Conservation (phyloP, 495 filamentous ascomycete genomes). For the Aspergillus haitiensis region DNA sequence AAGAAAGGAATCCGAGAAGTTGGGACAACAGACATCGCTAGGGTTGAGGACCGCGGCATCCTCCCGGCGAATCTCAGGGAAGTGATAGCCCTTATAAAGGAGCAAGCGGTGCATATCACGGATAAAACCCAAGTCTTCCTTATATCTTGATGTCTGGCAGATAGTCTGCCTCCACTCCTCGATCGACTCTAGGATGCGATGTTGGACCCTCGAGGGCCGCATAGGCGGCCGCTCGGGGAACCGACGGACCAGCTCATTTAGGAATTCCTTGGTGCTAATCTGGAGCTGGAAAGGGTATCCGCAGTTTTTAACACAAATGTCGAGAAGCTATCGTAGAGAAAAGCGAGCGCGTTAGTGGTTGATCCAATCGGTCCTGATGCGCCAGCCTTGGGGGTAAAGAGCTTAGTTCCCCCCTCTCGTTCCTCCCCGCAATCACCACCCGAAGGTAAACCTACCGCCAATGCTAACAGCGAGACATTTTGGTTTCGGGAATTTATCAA, state of each 20-base stretch:
- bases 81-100: slow-evolving; percentile 94
- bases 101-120: slow-evolving; percentile 96
- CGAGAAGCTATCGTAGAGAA: slow-evolving; percentile 67
- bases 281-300: slow-evolving; percentile 98
- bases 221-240: slow-evolving; percentile 93
- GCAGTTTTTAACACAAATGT: slow-evolving; percentile 99
- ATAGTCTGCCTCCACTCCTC: slow-evolving; percentile 99
- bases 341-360: slow-evolving; percentile 31
- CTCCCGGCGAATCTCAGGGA: slow-evolving; percentile 86
- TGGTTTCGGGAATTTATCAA: slow-evolving; percentile 95
- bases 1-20: slow-evolving; percentile 11
- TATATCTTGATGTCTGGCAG: slow-evolving; percentile 95
- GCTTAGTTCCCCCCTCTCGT: neutral
- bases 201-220: slow-evolving; percentile 81
- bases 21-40: slow-evolving; percentile 72
- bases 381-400: neutral
- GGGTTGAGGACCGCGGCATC: slow-evolving; percentile 97
- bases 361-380: slow-evolving; percentile 3
- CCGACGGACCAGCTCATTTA: slow-evolving; percentile 94
- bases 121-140: slow-evolving; percentile 94
- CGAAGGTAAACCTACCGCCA: slow-evolving; percentile 54
- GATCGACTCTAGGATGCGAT: slow-evolving; percentile 91
- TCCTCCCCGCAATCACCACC: neutral
- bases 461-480: slow-evolving; percentile 87
- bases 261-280: slow-evolving; percentile 97